Evolutionary conservation across 2,329 filamentous ascomycete genomes (phyloP).

Genomic region (Alternaria brassicicola): DNA sequence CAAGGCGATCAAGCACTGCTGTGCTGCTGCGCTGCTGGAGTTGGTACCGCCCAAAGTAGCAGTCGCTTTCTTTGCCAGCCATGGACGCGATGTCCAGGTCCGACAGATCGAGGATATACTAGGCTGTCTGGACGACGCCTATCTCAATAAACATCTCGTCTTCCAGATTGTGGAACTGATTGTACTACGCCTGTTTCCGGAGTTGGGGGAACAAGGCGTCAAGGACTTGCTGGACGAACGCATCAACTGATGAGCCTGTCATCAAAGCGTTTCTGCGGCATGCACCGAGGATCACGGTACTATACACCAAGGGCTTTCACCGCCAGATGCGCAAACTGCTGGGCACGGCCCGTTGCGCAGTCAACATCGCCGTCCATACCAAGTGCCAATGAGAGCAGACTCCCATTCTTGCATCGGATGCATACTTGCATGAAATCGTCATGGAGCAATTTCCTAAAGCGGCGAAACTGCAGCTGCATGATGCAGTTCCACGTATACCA

Average conservation of each 20-base stretch:
- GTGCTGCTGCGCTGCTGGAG: constrained; percentile 64
- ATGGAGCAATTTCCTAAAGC: not conserved
- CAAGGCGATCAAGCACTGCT: constrained; percentile 67
- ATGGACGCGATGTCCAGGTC: constrained; percentile 60
- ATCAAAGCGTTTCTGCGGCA: not conserved
- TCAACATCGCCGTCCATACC: constrained; percentile 8
- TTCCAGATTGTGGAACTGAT: constrained; percentile 82
- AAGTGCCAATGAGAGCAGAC: not conserved
- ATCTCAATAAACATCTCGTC: constrained; percentile 91
- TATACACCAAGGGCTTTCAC: constrained; percentile 25
- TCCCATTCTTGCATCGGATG: constrained; percentile 7
- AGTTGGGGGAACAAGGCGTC: constrained; percentile 75
- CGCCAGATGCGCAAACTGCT: constrained; percentile 23
- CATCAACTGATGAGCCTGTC: constrained; percentile 49
- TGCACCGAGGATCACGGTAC: constrained; percentile 18
- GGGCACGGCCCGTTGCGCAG: constrained; percentile 16
- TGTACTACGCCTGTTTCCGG: constrained; percentile 82
- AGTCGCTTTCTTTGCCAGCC: constrained; percentile 38
- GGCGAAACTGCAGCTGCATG: constrained; percentile 6
- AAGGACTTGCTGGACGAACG: constrained; percentile 76
- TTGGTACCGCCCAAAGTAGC: constrained; percentile 55
- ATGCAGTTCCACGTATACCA: constrained; percentile 29
- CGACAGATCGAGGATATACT: constrained; percentile 67
- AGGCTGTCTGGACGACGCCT: constrained; percentile 77
- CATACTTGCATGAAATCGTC: constrained; percentile 4